Evolutionary conservation across 352 stramenopile genomes (phyloP).

Genomic region (Plasmopara halstedii): DNA sequence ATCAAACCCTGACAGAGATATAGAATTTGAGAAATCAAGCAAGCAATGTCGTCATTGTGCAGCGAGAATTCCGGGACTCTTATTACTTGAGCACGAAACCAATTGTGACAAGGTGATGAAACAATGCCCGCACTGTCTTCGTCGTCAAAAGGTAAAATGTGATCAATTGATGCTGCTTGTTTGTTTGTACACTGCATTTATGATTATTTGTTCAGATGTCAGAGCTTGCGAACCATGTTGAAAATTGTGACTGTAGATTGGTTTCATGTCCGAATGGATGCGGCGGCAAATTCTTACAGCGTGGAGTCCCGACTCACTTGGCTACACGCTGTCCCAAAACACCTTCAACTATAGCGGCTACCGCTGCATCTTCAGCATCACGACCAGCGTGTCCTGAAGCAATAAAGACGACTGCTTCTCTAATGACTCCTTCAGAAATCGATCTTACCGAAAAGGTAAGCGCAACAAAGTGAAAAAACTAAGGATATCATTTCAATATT

Average conservation of each 20-base stretch:
- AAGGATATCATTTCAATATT: not conserved
- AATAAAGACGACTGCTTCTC: constrained; percentile 8
- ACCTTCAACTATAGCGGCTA: not conserved
- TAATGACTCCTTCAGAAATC: not conserved
- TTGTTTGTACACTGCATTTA: too few relatives aligned
- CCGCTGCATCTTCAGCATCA: not conserved
- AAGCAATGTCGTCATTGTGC: constrained; percentile 71
- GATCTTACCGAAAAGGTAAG: constrained; percentile 10
- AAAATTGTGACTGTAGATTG: constrained; percentile 73
- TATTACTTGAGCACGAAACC: constrained; percentile 65
- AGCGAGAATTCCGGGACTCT: constrained; percentile 29
- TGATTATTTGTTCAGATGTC: constrained; percentile 46
- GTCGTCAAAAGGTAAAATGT: constrained; percentile 52
- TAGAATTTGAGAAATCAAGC: constrained; percentile 2
- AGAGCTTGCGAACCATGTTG: constrained; percentile 74
- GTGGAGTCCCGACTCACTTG: constrained; percentile 69
- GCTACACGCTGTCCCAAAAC: constrained; percentile 57
- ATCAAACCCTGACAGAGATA: not conserved
- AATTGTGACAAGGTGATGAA: constrained; percentile 77
- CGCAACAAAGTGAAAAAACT: not conserved
- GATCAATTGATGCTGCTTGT: not conserved
- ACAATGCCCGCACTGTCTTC: constrained; percentile 75
- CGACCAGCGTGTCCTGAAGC: not conserved
- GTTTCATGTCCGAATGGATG: constrained; percentile 71
- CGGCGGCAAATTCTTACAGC: constrained; percentile 72